Evolutionary conservation across 2,329 filamentous ascomycete genomes (phyloP), one percentile per base, ranked within the genome.

Genomic region (Alternaria infectoria): DNA sequence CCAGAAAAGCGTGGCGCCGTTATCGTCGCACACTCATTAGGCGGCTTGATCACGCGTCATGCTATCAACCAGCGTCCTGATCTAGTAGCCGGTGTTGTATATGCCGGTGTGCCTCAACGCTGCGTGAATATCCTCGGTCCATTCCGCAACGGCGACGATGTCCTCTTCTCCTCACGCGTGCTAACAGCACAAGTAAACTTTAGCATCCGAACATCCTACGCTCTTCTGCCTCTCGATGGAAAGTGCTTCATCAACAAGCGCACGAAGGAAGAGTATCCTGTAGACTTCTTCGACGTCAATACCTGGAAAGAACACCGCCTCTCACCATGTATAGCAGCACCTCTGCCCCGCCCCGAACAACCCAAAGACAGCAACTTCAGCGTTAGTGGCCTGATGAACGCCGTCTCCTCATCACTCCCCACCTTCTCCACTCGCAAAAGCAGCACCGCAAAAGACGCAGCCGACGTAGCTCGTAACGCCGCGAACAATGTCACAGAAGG

Each of bases 181-280:
- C 85, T 98, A 15, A 97, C 93, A 1, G 93, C 95, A 0, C 92
- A 96, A 75, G 94, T 97, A 70, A 97, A 97, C 80, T 97, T 98
- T 74, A 93, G 91, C 0, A 89, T 98, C 54, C 88, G 95, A 8
- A 97, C 93, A 0, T 94, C 90, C 45, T 97, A 92, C 74, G 89
- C 90, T 11, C 88, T 97, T 9, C 85, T 98, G 1, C 95, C 95
- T 0, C 90, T 97, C 61, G 90, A 96, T 70, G 93, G 93, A 0
- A 89, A 89, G 74, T 96, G 93, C 79, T 98, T 97, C 77, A 85
- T 97, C 72, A 90, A 97, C 81, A 93, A 90, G 71, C 80, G 89
- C 46, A 96, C 93, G 0, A 90, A 90, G 64, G 90, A 96, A 74
- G 87, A 91, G 67, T 96, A 95, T 73, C 89, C 86, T 0, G 86